Evolutionary conservation across 495 filamentous ascomycete species (phyloP).

Genomic region (Penicillium ochrochloron): DNA sequence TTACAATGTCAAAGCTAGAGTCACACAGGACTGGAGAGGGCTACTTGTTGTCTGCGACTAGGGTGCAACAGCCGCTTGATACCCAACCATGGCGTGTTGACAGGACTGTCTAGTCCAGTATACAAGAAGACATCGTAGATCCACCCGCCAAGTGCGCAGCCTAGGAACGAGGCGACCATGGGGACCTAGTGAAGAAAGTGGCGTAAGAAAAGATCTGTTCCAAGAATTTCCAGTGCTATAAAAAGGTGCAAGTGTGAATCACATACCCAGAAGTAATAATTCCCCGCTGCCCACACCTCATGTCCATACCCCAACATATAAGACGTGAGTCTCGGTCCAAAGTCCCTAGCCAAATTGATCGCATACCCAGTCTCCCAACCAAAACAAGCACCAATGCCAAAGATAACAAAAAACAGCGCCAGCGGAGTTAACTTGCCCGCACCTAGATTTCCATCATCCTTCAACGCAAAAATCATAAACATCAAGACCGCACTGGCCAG

Average conservation of each 20-base stretch:
- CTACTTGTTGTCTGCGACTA: conserved; percentile 19
- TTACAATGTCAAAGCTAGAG: neutral
- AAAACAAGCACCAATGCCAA: conserved; percentile 69
- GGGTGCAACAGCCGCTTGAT: conserved; percentile 48
- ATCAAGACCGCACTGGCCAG: conserved; percentile 63
- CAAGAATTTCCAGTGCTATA: neutral
- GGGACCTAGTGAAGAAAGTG: conserved; percentile 41
- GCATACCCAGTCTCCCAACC: conserved; percentile 74
- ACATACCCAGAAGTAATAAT: conserved; percentile 67
- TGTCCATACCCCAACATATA: conserved; percentile 67
- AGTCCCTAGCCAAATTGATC: conserved; percentile 69
- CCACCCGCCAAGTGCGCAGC: conserved; percentile 63
- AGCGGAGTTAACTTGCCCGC: conserved; percentile 57
- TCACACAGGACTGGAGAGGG: conserved; percentile 34
- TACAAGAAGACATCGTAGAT: conserved; percentile 66
- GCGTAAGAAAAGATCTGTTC: neutral
- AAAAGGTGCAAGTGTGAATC: neutral
- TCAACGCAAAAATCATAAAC: conserved; percentile 70
- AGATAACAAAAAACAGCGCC: conserved; percentile 65
- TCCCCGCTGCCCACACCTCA: conserved; percentile 65
- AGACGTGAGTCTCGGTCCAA: conserved; percentile 65
- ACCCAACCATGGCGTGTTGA: conserved; percentile 63
- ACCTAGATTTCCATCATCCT: conserved; percentile 60
- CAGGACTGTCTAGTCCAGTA: conserved; percentile 57
- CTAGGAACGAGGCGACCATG: conserved; percentile 62